Percentiles rank a stretch among this genome's conserved stretches.
These are phyloP conservation scores for Cylindrotheca closterium DNA, from an alignment of 108 stramenopile species.

Conservation along the genomic window DNA sequence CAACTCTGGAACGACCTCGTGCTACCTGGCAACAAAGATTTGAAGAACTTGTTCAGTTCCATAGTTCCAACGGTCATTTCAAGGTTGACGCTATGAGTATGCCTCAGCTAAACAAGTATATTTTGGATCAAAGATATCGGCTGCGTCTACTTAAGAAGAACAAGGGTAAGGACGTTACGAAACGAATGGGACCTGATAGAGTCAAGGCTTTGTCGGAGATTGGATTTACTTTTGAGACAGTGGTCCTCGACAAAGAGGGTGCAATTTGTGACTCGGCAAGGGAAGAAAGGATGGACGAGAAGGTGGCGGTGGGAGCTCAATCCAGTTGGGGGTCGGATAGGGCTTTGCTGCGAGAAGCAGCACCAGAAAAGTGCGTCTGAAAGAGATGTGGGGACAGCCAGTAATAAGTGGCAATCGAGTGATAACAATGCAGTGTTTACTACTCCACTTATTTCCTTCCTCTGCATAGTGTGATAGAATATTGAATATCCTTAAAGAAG, in stretches of 20 bases:
- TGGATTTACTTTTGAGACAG: slow-evolving; percentile 16
- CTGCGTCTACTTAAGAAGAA: slow-evolving; percentile 8
- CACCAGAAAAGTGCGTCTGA: no score
- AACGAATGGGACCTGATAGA: slow-evolving; percentile 19
- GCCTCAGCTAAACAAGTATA: slow-evolving; percentile 16
- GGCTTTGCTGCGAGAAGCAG: no score
- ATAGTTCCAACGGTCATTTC: slow-evolving; percentile 12
- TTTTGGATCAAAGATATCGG: slow-evolving; percentile 19
- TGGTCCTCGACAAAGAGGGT: neutral
- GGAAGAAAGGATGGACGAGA: no score
- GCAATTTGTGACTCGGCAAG: no score
- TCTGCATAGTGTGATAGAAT: no score
- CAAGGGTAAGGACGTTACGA: slow-evolving; percentile 16
- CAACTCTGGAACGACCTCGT: slow-evolving; percentile 23
- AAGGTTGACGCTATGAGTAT: slow-evolving; percentile 1
- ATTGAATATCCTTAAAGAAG: no score
- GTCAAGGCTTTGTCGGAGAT: slow-evolving; percentile 3
- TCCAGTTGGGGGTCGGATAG: no score
- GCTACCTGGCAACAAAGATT: slow-evolving; percentile 22
- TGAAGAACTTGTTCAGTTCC: slow-evolving; percentile 12
- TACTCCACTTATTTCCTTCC: no score
- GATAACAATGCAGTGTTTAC: no score
- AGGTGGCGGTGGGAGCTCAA: no score
- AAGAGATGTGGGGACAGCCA: no score
- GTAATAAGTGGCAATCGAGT: no score